phyloP scores from a whole-genome alignment of 805 yeast genomes.

The Ogataea angusta region DNA sequence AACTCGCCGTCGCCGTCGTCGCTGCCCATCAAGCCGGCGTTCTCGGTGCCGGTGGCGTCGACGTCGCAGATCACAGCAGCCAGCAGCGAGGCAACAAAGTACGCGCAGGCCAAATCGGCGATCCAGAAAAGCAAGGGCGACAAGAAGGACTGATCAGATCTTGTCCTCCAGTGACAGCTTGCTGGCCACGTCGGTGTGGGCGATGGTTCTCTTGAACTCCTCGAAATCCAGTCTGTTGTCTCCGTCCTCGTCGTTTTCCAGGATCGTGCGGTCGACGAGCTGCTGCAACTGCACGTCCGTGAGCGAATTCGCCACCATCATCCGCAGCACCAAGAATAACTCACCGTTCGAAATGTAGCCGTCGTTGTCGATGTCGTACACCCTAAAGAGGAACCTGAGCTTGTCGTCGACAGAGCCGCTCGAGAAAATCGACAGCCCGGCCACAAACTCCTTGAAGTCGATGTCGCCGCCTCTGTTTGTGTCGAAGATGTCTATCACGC shows the following conservation, averaged over 20 bases:
- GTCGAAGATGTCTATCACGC: constrained; percentile 93
- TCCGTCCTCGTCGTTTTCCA: constrained; percentile 87
- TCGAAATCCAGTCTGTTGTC: constrained; percentile 83
- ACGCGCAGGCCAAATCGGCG: constrained; percentile 15
- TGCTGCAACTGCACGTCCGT: constrained; percentile 89
- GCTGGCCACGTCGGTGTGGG: constrained; percentile 37
- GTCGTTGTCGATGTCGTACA: constrained; percentile 93
- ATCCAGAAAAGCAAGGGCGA: constrained; percentile 28
- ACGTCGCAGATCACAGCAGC: constrained; percentile 13
- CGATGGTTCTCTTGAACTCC: constrained; percentile 74
- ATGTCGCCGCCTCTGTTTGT: constrained; percentile 89
- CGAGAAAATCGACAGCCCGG: constrained; percentile 68
- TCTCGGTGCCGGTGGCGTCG: constrained; percentile 17
- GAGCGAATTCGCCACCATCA: constrained; percentile 94
- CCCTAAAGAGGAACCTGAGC: constrained; percentile 82
- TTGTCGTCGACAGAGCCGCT: constrained; percentile 79
- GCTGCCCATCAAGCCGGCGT: constrained; percentile 22
- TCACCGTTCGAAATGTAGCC: constrained; percentile 96
- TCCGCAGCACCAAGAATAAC: constrained; percentile 81
- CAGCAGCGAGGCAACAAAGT: constrained; percentile 16
- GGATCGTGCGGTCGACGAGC: constrained; percentile 92
- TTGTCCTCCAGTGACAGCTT: constrained; percentile 31
- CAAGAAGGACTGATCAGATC: constrained; percentile 27
- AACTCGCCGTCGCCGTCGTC: constrained; percentile 11
- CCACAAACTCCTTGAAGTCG: constrained; percentile 92